Conservation (phyloP, 2,329 filamentous ascomycete genomes). For the Penicillium janthinellum region DNA sequence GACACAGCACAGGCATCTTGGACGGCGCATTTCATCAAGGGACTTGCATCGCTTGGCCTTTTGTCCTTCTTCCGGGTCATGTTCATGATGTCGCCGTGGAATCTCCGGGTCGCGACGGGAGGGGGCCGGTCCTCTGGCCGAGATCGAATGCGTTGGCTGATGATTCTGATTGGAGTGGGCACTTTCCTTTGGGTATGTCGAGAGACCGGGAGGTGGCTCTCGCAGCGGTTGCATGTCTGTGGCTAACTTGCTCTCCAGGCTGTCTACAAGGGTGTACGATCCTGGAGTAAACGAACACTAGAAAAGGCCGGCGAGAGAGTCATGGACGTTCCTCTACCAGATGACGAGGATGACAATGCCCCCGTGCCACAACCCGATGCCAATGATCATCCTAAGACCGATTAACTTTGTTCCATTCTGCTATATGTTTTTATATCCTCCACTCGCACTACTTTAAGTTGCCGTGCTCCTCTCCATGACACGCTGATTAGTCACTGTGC, state of each 20-base stretch:
- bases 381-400: slow-evolving; percentile 28
- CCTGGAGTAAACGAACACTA: slow-evolving; percentile 71
- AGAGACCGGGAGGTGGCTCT: neutral
- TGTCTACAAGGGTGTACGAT: slow-evolving; percentile 79
- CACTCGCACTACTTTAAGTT: slow-evolving; percentile 93
- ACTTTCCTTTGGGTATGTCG: slow-evolving; percentile 74
- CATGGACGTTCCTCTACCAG: slow-evolving; percentile 66
- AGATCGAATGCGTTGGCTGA: slow-evolving; percentile 73
- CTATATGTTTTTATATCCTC: neutral
- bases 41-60: slow-evolving; percentile 84
- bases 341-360: slow-evolving; percentile 58
- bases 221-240: neutral
- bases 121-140: slow-evolving; percentile 62
- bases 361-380: slow-evolving; percentile 5
- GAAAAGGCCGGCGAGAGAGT: slow-evolving; percentile 78
- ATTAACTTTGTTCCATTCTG: slow-evolving; percentile 13
- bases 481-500: slow-evolving; percentile 98
- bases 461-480: slow-evolving; percentile 79
- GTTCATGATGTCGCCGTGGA: slow-evolving; percentile 70
- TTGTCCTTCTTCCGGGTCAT: slow-evolving; percentile 82
- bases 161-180: slow-evolving; percentile 76
- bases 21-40: slow-evolving; percentile 84
- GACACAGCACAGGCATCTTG: slow-evolving; percentile 63
- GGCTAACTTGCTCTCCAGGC: slow-evolving; percentile 52
- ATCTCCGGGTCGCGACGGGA: slow-evolving; percentile 59